Evolutionary conservation across 2,329 filamentous ascomycete species (phyloP), one percentile per base, ranked within the genome.

Genomic region (Berkeleyomyces rouxiae): DNA sequence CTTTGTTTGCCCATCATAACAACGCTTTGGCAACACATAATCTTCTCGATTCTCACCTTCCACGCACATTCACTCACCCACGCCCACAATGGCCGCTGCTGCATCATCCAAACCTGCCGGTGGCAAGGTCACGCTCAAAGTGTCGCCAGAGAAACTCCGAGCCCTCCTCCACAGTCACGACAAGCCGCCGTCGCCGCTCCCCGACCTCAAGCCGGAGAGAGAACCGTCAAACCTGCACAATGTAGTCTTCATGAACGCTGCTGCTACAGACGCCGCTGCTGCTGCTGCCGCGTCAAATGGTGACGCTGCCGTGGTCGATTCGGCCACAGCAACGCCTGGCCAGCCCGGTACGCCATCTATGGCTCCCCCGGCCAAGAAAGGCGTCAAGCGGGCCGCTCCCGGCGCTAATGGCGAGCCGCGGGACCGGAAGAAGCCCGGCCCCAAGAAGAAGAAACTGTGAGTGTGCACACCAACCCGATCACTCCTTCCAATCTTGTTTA

Each of bases 401-500:
- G 82, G 79, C 62, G 78, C 77, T 64, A 86, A 87, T 74, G 78
- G 83, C 70, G 70, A 76, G 36, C 78, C 85, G n/a, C 90, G 88
- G 73, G 78, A 85, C 62, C 79, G 88, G 71, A 87, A 87, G 71
- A 95, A 95, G 77, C 92, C 93, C 5, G 92, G 92, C 5, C 92
- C 92, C 0, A 97, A 96, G 82, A 96, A 96, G 83, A 96, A 95
- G 77, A 85, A 88, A 67, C 85, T 64, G 63, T 64, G 46, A 43
- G 87, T 79, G 76, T 96, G 92, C 96, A 86, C 76, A 90, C 86
- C 39, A 39, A 42, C 49, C 6, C 61, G 33, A 59, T 31, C 36
- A 61, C 44, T 9, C 61, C 39, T 36, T 61, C 49, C 13, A 51
- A 23, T 23, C 44, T 39, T 65, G 37, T 37, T 62, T 51, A 63